Evolutionary conservation across 441 rosid genomes (phyloP).

Genomic region (Hura crepitans): DNA sequence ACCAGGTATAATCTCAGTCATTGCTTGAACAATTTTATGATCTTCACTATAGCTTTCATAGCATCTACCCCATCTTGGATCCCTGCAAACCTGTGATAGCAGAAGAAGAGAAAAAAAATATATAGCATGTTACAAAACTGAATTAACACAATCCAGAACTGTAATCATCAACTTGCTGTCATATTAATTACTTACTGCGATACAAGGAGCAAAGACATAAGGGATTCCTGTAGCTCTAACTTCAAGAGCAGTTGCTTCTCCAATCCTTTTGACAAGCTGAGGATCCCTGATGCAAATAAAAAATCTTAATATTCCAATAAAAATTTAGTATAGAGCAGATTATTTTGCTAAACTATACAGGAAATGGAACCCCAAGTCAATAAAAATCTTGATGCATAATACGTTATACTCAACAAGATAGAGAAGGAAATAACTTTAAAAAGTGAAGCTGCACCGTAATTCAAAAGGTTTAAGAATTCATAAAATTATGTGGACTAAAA

Average conservation of each 20-base stretch:
- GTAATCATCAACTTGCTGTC: background rate
- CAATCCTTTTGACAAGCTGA: slow-evolving; percentile 47
- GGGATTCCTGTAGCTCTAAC: slow-evolving; percentile 70
- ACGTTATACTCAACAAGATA: background rate
- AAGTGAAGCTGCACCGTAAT: background rate
- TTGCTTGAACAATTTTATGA: slow-evolving; percentile 42
- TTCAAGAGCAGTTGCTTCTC: slow-evolving; percentile 70
- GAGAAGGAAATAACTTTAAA: background rate
- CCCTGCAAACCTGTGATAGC: slow-evolving; percentile 56
- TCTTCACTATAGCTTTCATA: slow-evolving; percentile 73
- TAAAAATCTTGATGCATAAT: background rate
- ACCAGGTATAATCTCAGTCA: slow-evolving; percentile 60
- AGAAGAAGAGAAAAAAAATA: background rate
- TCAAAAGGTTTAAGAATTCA: background rate
- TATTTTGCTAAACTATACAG: background rate
- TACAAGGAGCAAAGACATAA: slow-evolving; percentile 64
- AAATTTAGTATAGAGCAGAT: background rate
- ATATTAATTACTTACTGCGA: slow-evolving; percentile 39
- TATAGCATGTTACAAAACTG: background rate
- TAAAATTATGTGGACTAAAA: background rate
- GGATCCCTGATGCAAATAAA: slow-evolving; percentile 40
- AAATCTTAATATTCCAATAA: background rate
- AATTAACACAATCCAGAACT: background rate
- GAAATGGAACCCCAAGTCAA: background rate
- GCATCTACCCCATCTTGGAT: slow-evolving; percentile 77